Evolutionary conservation across 345 rosid genomes (phyloP), one percentile per base, ranked within the genome.

Genomic region (Acer saccharum): DNA sequence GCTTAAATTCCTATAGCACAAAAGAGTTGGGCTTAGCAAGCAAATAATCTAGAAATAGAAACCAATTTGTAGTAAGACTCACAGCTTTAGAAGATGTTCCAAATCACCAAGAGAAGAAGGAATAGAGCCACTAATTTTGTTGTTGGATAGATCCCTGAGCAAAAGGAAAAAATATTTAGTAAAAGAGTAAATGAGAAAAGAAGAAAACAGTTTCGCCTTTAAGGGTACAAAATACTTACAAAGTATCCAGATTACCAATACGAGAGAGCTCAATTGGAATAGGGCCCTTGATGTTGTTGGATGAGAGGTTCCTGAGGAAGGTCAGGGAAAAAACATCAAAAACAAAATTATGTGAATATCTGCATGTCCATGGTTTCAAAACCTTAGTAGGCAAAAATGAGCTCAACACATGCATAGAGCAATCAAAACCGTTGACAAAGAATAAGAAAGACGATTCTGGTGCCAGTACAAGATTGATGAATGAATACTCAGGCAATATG

Each of bases 21-120:
- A 76, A 76, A 48, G 21, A 60, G 0, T 1, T 4, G 16, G 61
- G 6, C 75, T 82, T 54, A 78, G 82, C 2, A 72, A 20, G 50
- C 65, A 63, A 11, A 43, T 57, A 72, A 35, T 18, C 10, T 71
- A 70, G 64, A 74, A 39, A 68, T 58, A 74, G 50, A 18, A 71
- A 55, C 64, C 11, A 76, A 65, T 77, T 18, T 52, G 50, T 25
- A 52, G 77, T 6, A 62, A 71, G 70, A 81, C 94, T 89, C 71
- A 96, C 99, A 96, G 84, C 90, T 92, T 94, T 39, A 92, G 87
- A 76, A 96, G 95, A 83, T 96, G 99, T 81, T 96, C 99, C 83
- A 96, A 85, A 84, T 94, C 98, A 75, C 99, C 98, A 20, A 96
- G 88, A 41, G 99, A 86, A 81, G 97, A 83, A 78, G 99, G 99